Evolutionary conservation across 768 basidiomycete species (phyloP), one percentile per base, ranked within the genome.

Genomic region (Auricularia sp.): DNA sequence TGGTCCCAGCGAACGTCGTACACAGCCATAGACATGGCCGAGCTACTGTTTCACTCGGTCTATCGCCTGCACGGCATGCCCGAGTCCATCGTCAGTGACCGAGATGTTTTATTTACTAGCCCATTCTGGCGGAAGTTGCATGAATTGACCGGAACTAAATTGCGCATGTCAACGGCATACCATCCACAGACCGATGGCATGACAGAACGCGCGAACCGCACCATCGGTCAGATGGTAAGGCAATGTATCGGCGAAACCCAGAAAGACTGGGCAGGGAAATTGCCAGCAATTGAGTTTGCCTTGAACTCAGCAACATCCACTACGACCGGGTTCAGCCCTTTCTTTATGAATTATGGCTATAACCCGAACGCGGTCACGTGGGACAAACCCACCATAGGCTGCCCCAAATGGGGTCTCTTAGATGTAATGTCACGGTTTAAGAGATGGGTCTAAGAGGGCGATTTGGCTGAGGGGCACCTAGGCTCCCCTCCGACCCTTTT

Each of bases 171-270:
- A 0, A 75, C 75, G 0, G 62, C 76, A 0, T 79, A 71, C 54
- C 79, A 80, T 51, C 78, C 76, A 0, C 71, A 80, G 64, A 76
- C 74, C 0, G 74, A 79, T 67, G 76, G 79, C 0, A 42, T 68
- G 0, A 76, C 72, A 21, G 73, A 80, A 67, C 63, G 68, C 0
- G 47, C 64, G 33, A 58, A 64, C 37, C 18, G 64, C n/a, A 64
- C 64, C 4, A 58, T 58, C 1, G 44, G 36, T 18, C 29, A 34
- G n/a, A 64, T 64, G 64, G 14, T 64, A 34, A 21, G 64, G n/a
- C 64, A 64, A 29, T 51, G 51, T n/a, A 56, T 64, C 11, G 47
- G 3, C 1, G 37, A 51, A 18, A 18, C 71, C 45, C 75, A 75
- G 64, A 68, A 69, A 42, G 71, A 74, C 56, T 78, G 75, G 76